Base-by-base conservation (phyloP, 1,284 basidiomycete species). In the Trichosporon asahii region DNA sequence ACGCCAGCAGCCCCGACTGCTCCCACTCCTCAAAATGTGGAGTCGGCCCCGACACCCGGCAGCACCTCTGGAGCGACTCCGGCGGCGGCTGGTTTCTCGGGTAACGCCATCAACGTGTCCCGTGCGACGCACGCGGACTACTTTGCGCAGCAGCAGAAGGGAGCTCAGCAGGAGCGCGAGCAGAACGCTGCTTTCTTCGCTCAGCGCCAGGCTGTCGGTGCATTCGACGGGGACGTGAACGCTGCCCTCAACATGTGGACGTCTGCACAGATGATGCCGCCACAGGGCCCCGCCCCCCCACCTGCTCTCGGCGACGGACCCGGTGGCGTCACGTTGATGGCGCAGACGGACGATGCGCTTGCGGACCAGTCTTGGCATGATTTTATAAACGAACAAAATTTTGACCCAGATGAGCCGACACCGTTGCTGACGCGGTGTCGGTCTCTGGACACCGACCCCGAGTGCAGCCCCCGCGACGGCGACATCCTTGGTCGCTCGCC, bases 361-460 rank as follows among this genome's bases (percentile, higher is more conserved):
- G 72, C 72, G 15, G 72, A 73, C 55, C 72, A 73, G 68, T 71
- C 70, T n/a, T 73, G 72, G 72, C 72, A 73, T 70, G 72, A 73
- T 61, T 73, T 71, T 64, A 73, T 73, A 65, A 73, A 73, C 68
- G 72, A 73, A 61, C 70, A 73, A 66, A 73, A 69, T 70, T 73
- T 73, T 71, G 72, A 73, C 40, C 69, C 68, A 31, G 72, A 73
- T 66, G 72, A 73, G 68, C 70, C 70, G 61, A 73, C 72, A n/a
- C 72, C 72, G 60, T 40, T 73, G 64, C 66, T 73, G 29, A 73
- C 72, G 23, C 55, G 72, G 23, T 73, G 72, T 53, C 68, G 72
- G 27, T 68, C 66, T 29, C 70, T 73, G n/a, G 72, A 73, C 60
- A 73, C 72, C 9, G 72, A 73, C 66, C 72, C 72, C n/a, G 72